These are phyloP conservation scores for Pythium dissotocum DNA, from an alignment of 352 stramenopile genomes.

Conservation along the genomic window DNA sequence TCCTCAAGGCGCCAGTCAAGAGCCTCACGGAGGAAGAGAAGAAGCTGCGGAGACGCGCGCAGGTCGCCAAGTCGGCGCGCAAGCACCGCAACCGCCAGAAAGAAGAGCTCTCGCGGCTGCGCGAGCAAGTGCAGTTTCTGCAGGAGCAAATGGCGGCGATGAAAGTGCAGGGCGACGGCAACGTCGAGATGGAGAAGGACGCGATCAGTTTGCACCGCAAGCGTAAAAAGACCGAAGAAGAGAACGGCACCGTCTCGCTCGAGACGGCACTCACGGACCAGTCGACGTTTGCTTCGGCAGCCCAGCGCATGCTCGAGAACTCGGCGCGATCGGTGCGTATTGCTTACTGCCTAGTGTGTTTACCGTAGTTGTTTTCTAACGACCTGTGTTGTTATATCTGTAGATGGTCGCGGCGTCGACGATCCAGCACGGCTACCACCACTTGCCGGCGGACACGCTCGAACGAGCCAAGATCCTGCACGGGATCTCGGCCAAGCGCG, in stretches of 20 bases:
- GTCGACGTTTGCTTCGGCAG: conserved; percentile 24
- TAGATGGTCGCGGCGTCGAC: conserved; percentile 29
- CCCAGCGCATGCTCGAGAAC: conserved; percentile 25
- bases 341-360: not conserved
- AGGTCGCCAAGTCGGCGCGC: conserved; percentile 80
- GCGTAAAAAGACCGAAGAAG: conserved; percentile 68
- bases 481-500: conserved; percentile 55
- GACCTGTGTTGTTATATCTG: conserved; percentile 1
- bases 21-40: conserved; percentile 85
- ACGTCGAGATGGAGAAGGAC: conserved; percentile 40
- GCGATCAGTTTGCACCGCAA: conserved; percentile 67
- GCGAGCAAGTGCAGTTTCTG: conserved; percentile 71
- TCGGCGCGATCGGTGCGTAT: conserved; percentile 17
- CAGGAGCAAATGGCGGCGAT: conserved; percentile 82
- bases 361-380: not conserved
- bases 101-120: conserved; percentile 69
- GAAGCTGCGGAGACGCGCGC: conserved; percentile 72
- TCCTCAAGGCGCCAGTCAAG: conserved; percentile 79
- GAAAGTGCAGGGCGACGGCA: conserved; percentile 31
- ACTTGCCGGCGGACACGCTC: conserved; percentile 59
- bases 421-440: conserved; percentile 70
- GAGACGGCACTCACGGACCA: conserved; percentile 35
- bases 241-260: conserved; percentile 19
- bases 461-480: conserved; percentile 51
- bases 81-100: conserved; percentile 85